Percentiles rank a stretch among this genome's conserved stretches.
phyloP scores from a whole-genome alignment of 345 rosid genomes.

The Cardamine chenopodiifolia region DNA sequence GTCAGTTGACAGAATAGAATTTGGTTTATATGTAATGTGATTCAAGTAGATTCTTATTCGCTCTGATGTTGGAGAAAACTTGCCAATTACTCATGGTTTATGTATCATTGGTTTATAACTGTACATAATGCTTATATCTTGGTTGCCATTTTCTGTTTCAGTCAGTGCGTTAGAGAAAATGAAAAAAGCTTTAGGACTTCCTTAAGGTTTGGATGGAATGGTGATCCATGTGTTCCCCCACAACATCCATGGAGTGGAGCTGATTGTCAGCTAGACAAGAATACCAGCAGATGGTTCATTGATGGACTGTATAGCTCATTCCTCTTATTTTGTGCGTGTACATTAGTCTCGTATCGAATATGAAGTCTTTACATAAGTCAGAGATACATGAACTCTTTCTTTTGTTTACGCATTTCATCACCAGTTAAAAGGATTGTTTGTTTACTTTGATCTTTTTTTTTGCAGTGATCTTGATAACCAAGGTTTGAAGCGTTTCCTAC shows the following conservation, averaged over 20 bases:
- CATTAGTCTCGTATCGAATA: not conserved
- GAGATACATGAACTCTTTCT: constrained; percentile 1
- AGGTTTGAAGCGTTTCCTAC: constrained; percentile 84
- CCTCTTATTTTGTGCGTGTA: constrained; percentile 11
- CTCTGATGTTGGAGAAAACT: not conserved
- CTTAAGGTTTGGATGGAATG: constrained; percentile 97
- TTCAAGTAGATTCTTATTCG: not conserved
- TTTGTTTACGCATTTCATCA: not conserved
- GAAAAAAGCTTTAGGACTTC: constrained; percentile 79
- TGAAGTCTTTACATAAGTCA: constrained; percentile 4
- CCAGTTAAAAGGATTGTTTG: constrained; percentile 2
- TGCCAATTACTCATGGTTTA: not conserved
- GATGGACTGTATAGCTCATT: constrained; percentile 81
- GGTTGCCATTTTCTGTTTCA: constrained; percentile 43
- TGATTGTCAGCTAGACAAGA: constrained; percentile 72
- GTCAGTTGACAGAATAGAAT: not conserved
- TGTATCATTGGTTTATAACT: too few species aligned
- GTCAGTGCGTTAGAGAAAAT: constrained; percentile 73
- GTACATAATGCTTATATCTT: constrained; percentile 34
- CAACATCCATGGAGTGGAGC: constrained; percentile 99
- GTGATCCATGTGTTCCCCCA: constrained; percentile 99
- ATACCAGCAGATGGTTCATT: constrained; percentile 80
- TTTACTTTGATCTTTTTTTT: too few species aligned
- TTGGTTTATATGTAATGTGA: not conserved
- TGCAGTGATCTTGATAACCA: constrained; percentile 86